Base-by-base conservation (phyloP, 192 early-diverging fungal species). In the Phlyctochytrium planicorne region DNA sequence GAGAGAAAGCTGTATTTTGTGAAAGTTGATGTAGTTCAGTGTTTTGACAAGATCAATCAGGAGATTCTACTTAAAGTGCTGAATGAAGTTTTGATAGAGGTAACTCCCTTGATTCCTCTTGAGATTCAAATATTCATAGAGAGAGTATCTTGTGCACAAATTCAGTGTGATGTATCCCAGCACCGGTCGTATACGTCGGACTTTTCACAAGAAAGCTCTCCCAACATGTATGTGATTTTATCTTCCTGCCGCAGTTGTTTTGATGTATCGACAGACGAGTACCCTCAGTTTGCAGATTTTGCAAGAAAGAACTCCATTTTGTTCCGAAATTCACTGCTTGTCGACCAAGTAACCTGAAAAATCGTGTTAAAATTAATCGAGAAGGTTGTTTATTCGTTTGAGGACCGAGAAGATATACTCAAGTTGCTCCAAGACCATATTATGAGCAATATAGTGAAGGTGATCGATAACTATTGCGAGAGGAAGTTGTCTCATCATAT, bases 21-120 rank as follows among this genome's bases (percentile, higher is more conserved):
- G 61, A 97, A 95, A 67, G 81, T 92, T 6, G 95, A 97, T 69
- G 86, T 97, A 47, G 78, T 75, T 30, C 71, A 70, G 32, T 89
- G 89, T 25, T 97, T 89, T 67, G 93, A 97, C 68, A 87, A 85
- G n/a, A 93, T 97, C 55, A 76, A 86, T 4, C 95, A 93, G 60
- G 74, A 61, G 30, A 85, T 84, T 53, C 73, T 97, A 20, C 64
- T 91, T 23, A 36, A 76, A 0, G 77, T 90, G 34, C 50, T 92
- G 34, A 37, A 79, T 25, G 61, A 65, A 2, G 62, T 84, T 0
- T 20, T 92, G 16, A 53, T 71, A 10, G 81, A 91, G 63, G 67
- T 10, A 65, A 56, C 68, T 24, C 30, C 0, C 60, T 59, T 50
- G 52, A 16, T 59, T n/a, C 29, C n/a, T 6, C 27, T 61, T n/a